These are phyloP conservation scores for Fusarium sp. DNA, from an alignment of 2,329 filamentous ascomycete species.

Conservation along the genomic window DNA sequence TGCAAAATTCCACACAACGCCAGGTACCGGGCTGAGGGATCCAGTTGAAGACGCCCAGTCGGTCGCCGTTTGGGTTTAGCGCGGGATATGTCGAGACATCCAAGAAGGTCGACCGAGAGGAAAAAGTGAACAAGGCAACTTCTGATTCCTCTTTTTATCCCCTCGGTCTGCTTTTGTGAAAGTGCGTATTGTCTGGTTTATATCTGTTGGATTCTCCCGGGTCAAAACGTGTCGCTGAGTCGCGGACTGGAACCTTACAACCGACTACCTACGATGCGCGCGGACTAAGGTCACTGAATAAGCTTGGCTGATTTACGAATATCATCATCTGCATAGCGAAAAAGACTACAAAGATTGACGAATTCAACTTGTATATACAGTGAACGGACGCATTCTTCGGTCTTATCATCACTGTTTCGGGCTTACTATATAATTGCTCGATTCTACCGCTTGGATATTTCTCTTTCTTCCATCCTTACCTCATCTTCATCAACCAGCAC, in stretches of 20 bases:
- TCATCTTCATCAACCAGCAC: slow-evolving; percentile 1
- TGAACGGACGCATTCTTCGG: not conserved
- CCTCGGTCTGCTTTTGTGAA: slow-evolving; percentile 8
- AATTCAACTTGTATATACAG: not conserved
- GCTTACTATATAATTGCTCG: slow-evolving; percentile 6
- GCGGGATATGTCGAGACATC: slow-evolving; percentile 29
- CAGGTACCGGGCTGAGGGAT: slow-evolving; percentile 10
- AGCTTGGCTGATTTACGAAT: slow-evolving; percentile 3
- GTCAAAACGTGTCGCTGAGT: slow-evolving; percentile 11
- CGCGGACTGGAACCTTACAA: slow-evolving; percentile 6
- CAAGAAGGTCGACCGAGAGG: slow-evolving; percentile 50
- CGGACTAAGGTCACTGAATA: slow-evolving; percentile 4
- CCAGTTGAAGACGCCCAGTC: slow-evolving; percentile 28
- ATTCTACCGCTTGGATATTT: not conserved
- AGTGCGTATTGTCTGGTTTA: slow-evolving; percentile 19
- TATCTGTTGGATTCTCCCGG: slow-evolving; percentile 19
- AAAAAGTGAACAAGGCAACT: slow-evolving; percentile 32
- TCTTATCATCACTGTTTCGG: not conserved
- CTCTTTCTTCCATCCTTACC: not conserved
- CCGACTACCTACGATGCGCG: slow-evolving; percentile 1
- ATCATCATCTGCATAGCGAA: slow-evolving; percentile 12
- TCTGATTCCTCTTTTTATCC: slow-evolving; percentile 6
- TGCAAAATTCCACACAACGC: not conserved
- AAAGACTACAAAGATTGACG: slow-evolving; percentile 16
- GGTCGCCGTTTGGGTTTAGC: slow-evolving; percentile 50